Conservation (phyloP, 1,284 basidiomycete genomes). For the Leccinum solheimii region DNA sequence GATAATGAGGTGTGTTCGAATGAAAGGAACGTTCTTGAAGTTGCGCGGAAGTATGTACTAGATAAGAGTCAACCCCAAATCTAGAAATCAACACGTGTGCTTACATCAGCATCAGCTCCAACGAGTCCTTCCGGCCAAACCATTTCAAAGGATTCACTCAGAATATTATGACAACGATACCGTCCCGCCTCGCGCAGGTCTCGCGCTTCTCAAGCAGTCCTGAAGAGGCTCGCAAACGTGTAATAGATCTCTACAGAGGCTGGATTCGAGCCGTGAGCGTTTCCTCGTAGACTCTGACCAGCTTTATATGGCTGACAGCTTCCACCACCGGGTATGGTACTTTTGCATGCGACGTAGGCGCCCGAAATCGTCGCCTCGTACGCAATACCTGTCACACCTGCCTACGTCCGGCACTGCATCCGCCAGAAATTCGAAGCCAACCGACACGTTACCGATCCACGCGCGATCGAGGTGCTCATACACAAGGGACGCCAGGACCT, state of each 20-base stretch:
- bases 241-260: conserved; percentile 83
- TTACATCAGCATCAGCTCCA: conserved; percentile 19
- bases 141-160: too few relatives aligned
- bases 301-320: neutral
- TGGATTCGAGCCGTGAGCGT: conserved; percentile 86
- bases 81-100: conserved; percentile 5
- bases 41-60: neutral
- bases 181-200: conserved; percentile 80
- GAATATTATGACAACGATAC: conserved; percentile 79
- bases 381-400: conserved; percentile 80
- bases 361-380: conserved; percentile 89
- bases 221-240: conserved; percentile 70
- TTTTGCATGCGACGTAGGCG: conserved; percentile 51
- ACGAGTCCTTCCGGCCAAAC: conserved; percentile 13
- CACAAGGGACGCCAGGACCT: conserved; percentile 88
- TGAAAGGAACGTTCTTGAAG: neutral
- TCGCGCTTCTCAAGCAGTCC: conserved; percentile 61
- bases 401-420: conserved; percentile 81
- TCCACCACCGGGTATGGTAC: neutral
- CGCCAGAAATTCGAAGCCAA: conserved; percentile 89
- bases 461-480: conserved; percentile 86
- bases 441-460: conserved; percentile 79
- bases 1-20: neutral
- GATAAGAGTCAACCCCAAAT: conserved; percentile 22
- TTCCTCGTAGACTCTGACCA: neutral